A percentile compares a stretch with the other conserved stretches of the same genome.
Conservation (phyloP, 1,139 yeast genomes). For the Suhomyces taliae region DNA sequence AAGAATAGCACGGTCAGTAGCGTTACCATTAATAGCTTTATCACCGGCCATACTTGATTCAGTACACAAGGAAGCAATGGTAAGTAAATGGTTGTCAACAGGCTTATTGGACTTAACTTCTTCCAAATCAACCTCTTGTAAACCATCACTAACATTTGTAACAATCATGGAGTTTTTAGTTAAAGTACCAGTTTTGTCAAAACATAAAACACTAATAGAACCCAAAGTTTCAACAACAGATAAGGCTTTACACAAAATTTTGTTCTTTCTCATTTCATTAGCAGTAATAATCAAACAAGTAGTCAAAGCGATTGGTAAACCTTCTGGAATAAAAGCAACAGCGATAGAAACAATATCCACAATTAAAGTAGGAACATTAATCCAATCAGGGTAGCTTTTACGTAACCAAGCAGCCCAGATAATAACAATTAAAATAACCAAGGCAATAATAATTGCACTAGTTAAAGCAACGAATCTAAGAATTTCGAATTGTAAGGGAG, state of each 20-base stretch:
- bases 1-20: conserved; percentile 49
- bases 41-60: conserved; percentile 32
- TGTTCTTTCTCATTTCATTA: conserved; percentile 27
- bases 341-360: conserved; percentile 35
- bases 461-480: conserved; percentile 28
- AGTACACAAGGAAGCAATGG: conserved; percentile 42
- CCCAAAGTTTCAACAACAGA: conserved; percentile 37
- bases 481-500: conserved; percentile 35
- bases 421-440: conserved; percentile 27
- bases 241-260: conserved; percentile 32
- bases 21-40: conserved; percentile 42
- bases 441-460: conserved; percentile 21
- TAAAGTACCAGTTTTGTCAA: conserved; percentile 39
- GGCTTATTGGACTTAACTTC: conserved; percentile 9
- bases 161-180: conserved; percentile 37
- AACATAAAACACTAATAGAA: conserved; percentile 35
- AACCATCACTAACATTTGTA: conserved; percentile 26
- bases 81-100: conserved; percentile 17
- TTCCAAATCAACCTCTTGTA: conserved; percentile 12
- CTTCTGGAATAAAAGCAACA: conserved; percentile 38
- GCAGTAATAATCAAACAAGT: conserved; percentile 35
- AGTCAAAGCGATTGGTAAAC: conserved; percentile 38
- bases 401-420: conserved; percentile 50
- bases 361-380: conserved; percentile 32
- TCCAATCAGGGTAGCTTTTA: conserved; percentile 31